Base-by-base conservation (phyloP, 169 alveolate species). In the Plasmodium relictum region DNA sequence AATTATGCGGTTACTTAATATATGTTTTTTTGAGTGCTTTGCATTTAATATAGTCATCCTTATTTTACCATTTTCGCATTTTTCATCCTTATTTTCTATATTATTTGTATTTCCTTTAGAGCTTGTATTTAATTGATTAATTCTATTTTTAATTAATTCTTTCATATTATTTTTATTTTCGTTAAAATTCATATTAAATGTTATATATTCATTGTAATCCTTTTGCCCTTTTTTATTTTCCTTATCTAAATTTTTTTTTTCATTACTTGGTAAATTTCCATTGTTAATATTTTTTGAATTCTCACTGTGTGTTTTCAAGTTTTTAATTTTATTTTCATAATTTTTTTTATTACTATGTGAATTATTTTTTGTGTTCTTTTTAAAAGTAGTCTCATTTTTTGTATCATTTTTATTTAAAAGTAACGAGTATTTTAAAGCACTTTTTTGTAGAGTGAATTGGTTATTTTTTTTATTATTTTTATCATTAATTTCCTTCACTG, bases 21-120 rank as follows among this genome's bases (percentile, higher is more conserved):
- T 78, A 24, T 78, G 89, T 44, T 62, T 78, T 70, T 78, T 78
- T 37, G 42, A 65, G 45, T 78, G 62, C 5, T 62, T 78, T 14
- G 89, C 76, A 65, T 78, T 78, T 70, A 78, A 37, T 63, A 78
- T 78, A 1, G 89, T 78, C 16, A 72, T 78, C 18, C 26, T 63
- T 45, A 78, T 78, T 24, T 58, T 66, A 10, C 26, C 52, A 58
- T 68, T 68, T 12, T 74, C 74, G 12, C 20, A 54, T 0, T 16
- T 54, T 0, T 14, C 31, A 0, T 16, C 12, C 63, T 54, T 54
- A 22, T 54, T 54, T 8, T 10, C 12, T 14, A 54, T 6, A 22
- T 54, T 54, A 9, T 50, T 50, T 16, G 0, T 22, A 54, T 16
- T 8, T 16, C 31, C 0, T 16, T 54, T 54, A 2, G 16, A 6